Conservation (phyloP, 352 stramenopile species). For the Pythium monospermum region DNA sequence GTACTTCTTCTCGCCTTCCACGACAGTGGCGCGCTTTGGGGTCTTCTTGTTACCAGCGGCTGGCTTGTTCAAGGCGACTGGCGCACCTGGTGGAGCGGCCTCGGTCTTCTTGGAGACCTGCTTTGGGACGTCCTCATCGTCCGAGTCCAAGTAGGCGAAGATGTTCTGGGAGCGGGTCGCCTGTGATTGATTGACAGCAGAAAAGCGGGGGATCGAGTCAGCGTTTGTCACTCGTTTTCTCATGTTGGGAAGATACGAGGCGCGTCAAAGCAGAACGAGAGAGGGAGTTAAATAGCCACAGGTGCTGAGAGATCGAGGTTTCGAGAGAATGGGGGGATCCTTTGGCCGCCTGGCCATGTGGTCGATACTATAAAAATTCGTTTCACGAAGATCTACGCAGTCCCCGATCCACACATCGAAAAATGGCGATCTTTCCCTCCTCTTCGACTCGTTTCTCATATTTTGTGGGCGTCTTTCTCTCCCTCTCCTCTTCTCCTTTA, state of each 20-base stretch:
- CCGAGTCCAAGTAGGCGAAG: conserved; percentile 38
- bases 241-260: no score
- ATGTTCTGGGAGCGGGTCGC: conserved; percentile 38
- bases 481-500: no score
- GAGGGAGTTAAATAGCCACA: background rate
- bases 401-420: no score
- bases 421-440: no score
- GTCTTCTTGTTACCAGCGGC: conserved; percentile 80
- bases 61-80: conserved; percentile 78
- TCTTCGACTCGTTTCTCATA: no score
- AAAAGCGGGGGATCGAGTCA: background rate
- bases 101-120: conserved; percentile 40
- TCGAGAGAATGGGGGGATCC: no score
- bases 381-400: no score
- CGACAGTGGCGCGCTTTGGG: conserved; percentile 46
- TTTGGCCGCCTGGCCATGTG: no score
- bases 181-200: conserved; percentile 5
- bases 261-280: background rate
- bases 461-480: no score
- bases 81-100: conserved; percentile 36
- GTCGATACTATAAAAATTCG: no score
- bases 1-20: conserved; percentile 35
- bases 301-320: no score
- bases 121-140: conserved; percentile 37
- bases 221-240: no score